phyloP scores from a whole-genome alignment of 1,139 yeast species.

The Diutina siamensis region DNA sequence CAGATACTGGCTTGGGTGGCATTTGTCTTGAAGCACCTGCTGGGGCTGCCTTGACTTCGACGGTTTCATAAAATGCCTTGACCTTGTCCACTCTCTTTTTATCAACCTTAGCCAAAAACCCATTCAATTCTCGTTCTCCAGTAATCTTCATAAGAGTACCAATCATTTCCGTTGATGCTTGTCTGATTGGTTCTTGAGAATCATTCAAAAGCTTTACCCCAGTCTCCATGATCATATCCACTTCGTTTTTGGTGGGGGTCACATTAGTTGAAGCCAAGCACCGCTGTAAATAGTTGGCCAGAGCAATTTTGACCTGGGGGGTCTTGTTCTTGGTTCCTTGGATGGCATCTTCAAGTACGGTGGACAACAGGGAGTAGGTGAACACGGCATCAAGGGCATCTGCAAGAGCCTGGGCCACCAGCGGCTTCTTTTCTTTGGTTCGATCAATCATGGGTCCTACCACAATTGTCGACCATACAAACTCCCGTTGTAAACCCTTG shows the following conservation, averaged over 20 bases:
- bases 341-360: conserved; percentile 50
- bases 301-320: conserved; percentile 71
- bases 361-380: conserved; percentile 36
- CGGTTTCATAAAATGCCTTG: conserved; percentile 43
- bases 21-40: neutral
- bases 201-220: conserved; percentile 61
- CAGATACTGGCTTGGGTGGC: no score
- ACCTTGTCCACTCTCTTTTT: conserved; percentile 64
- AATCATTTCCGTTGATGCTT: conserved; percentile 64
- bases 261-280: conserved; percentile 43
- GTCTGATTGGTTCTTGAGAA: conserved; percentile 77
- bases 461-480: conserved; percentile 46
- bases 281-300: conserved; percentile 52
- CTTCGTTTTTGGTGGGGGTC: conserved; percentile 42
- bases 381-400: conserved; percentile 59
- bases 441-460: conserved; percentile 65
- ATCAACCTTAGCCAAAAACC: conserved; percentile 57
- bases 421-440: conserved; percentile 76
- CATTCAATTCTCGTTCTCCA: conserved; percentile 59
- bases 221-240: conserved; percentile 43
- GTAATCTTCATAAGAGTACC: conserved; percentile 77
- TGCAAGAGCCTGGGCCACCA: conserved; percentile 61
- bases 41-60: conserved; percentile 28
- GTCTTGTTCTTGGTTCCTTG: conserved; percentile 61
- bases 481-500: conserved; percentile 48